These are phyloP conservation scores for Lithocarpus polystachyus DNA, from an alignment of 306 rosid species.

Conservation along the genomic window DNA sequence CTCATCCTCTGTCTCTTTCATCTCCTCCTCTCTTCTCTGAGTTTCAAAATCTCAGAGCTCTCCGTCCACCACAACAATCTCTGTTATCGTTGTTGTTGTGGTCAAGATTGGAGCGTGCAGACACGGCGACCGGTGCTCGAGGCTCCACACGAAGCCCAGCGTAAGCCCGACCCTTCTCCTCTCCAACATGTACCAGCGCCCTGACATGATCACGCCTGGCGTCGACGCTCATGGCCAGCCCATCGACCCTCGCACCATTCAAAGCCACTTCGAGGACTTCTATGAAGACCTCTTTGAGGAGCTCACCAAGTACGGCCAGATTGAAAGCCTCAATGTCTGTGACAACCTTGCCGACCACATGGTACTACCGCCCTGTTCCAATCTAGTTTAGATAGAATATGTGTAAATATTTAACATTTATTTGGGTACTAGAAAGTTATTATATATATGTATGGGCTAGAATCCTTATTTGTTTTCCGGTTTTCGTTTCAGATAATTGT, in stretches of 20 bases:
- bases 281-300: slow-evolving; percentile 71
- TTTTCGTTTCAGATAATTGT: no score
- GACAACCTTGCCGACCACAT: slow-evolving; percentile 79
- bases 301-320: slow-evolving; percentile 59
- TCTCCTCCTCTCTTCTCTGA: no score
- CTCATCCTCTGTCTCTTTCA: no score
- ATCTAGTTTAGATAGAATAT: no score
- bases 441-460: no score
- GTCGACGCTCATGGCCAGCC: slow-evolving; percentile 58
- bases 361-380: slow-evolving; percentile 17
- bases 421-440: no score
- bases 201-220: slow-evolving; percentile 73
- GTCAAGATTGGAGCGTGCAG: slow-evolving; percentile 82
- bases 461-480: no score
- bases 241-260: slow-evolving; percentile 60
- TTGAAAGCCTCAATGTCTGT: slow-evolving; percentile 66
- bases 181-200: slow-evolving; percentile 75
- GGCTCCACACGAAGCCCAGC: slow-evolving; percentile 73
- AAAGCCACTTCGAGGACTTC: slow-evolving; percentile 66
- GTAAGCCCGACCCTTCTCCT: slow-evolving; percentile 66
- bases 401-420: no score
- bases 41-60: no score
- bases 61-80: no score
- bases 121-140: slow-evolving; percentile 67
- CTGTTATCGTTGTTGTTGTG: no score